Conservation (phyloP, 2,329 filamentous ascomycete genomes). For the Orbilia oligospora region DNA sequence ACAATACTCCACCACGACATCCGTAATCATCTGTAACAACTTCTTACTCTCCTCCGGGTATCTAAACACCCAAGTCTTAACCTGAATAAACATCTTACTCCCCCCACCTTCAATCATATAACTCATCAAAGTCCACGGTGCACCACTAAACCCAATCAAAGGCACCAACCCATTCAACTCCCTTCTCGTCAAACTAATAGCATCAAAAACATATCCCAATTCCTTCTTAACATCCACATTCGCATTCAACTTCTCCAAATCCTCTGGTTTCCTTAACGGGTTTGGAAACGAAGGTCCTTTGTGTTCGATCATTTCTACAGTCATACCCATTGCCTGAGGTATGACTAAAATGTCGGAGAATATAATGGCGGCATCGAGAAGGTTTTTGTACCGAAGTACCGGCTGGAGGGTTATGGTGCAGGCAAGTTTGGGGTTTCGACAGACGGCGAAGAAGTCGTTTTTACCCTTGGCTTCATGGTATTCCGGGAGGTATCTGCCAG, state of each 20-base stretch:
- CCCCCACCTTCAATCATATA: conserved; percentile 99
- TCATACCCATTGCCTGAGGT: conserved; percentile 97
- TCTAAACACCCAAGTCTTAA: conserved; percentile 96
- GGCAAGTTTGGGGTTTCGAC: conserved; percentile 90
- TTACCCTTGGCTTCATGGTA: conserved; percentile 94
- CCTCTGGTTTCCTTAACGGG: conserved; percentile 84
- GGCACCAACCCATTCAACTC: conserved; percentile 91
- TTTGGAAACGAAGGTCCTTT: conserved; percentile 95
- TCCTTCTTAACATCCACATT: conserved; percentile 87
- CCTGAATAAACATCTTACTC: conserved; percentile 92
- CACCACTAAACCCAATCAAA: conserved; percentile 95
- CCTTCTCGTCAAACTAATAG: conserved; percentile 88
- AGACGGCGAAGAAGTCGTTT: conserved; percentile 98
- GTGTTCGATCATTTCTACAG: conserved; percentile 98
- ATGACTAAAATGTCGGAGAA: conserved; percentile 99
- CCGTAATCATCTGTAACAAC: conserved; percentile 89
- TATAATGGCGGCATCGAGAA: conserved; percentile 97
- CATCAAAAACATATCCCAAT: conserved; percentile 94
- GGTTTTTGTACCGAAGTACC: conserved; percentile 88
- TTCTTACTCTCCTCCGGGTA: conserved; percentile 84
- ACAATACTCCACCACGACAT: conserved; percentile 94
- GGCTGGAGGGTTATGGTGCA: conserved; percentile 95
- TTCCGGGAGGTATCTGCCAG: conserved; percentile 93
- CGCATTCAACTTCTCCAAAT: conserved; percentile 82
- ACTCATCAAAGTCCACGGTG: conserved; percentile 95